Evolutionary conservation across 352 stramenopile genomes (phyloP).

Genomic region (Pythium aquatile): DNA sequence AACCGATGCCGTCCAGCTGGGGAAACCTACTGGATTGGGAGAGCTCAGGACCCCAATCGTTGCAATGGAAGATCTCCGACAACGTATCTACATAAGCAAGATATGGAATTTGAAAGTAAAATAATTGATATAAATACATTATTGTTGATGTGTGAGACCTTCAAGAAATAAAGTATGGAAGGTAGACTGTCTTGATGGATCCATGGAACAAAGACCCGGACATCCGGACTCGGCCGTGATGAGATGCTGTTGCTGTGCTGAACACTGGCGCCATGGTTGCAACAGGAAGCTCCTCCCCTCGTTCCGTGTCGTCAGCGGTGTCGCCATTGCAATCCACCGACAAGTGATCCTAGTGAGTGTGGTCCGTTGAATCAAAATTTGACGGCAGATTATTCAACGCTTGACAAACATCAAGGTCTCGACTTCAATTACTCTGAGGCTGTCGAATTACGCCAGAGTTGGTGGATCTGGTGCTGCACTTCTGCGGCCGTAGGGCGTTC

Average conservation of each 20-base stretch:
- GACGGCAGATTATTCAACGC: too few species aligned
- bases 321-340: not conserved
- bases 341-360: not conserved
- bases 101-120: not conserved
- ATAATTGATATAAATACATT: too few species aligned
- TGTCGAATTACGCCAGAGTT: constrained; percentile 4
- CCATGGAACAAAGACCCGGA: not conserved
- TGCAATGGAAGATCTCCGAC: not conserved
- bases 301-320: not conserved
- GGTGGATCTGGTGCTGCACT: constrained; percentile 18
- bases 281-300: not conserved
- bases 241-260: not conserved
- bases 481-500: constrained; percentile 17
- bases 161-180: not conserved
- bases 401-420: not conserved
- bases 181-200: not conserved
- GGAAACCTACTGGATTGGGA: not conserved
- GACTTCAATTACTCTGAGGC: not conserved
- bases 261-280: not conserved
- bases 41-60: not conserved
- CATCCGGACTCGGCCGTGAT: not conserved
- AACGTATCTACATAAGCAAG: not conserved
- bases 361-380: too few species aligned
- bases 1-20: not conserved
- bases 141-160: not conserved